Evolutionary conservation across 306 rosid genomes (phyloP).

Genomic region (Vicia villosa): DNA sequence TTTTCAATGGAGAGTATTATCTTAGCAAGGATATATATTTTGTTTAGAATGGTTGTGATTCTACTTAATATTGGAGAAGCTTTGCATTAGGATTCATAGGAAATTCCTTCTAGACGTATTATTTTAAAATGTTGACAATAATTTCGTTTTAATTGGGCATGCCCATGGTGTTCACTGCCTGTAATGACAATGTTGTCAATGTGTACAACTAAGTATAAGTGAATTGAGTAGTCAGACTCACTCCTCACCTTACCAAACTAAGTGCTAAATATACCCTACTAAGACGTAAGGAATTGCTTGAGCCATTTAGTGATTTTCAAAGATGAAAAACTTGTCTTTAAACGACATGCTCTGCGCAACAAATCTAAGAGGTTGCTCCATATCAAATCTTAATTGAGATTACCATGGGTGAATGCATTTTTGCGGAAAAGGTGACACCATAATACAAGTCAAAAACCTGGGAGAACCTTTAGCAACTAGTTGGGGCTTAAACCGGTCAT

Average conservation of each 20-base stretch:
- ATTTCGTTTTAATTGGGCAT: neutral
- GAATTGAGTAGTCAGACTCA: neutral
- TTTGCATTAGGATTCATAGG: neutral
- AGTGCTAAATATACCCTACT: neutral
- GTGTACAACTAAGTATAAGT: neutral
- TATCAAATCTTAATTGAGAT: conserved; percentile 1
- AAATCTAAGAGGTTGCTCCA: neutral
- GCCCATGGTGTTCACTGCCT: neutral
- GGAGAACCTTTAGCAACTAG: neutral
- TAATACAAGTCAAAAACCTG: neutral
- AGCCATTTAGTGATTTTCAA: neutral
- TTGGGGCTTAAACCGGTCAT: neutral
- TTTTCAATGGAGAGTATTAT: conserved; percentile 4
- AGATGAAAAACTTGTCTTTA: neutral
- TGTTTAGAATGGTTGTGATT: neutral
- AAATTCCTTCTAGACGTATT: no score
- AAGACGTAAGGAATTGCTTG: neutral
- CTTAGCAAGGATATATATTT: neutral
- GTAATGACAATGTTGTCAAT: neutral
- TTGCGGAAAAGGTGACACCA: neutral
- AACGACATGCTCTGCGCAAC: neutral
- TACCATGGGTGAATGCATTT: neutral
- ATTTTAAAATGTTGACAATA: no score
- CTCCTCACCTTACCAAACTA: neutral
- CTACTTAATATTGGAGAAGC: neutral